These are phyloP conservation scores for Penicillium sp. DNA, from an alignment of 2,329 filamentous ascomycete species.

Conservation along the genomic window DNA sequence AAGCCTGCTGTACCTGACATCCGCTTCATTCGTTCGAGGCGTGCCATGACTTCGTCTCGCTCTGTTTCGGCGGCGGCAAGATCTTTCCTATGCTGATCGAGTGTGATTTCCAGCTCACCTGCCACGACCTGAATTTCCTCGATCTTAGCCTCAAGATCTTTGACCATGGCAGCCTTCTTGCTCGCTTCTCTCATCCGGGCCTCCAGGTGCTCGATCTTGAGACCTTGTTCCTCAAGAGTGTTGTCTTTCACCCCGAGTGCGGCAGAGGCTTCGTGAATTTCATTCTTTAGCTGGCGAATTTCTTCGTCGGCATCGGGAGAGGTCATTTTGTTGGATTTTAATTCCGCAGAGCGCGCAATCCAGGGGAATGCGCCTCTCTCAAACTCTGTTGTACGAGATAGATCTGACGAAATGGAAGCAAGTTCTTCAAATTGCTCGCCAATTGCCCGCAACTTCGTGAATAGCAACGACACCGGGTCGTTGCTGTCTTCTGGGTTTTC, in stretches of 20 bases:
- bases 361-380: conserved; percentile 77
- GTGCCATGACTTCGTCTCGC: conserved; percentile 43
- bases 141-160: conserved; percentile 46
- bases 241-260: conserved; percentile 74
- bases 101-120: conserved; percentile 32
- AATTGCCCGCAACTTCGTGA: conserved; percentile 66
- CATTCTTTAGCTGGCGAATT: conserved; percentile 75
- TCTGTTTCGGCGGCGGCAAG: conserved; percentile 41
- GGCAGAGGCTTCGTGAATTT: conserved; percentile 75
- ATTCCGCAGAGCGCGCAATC: conserved; percentile 76
- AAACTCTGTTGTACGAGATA: conserved; percentile 76
- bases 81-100: conserved; percentile 40
- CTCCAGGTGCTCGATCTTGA: conserved; percentile 91
- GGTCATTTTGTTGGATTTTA: conserved; percentile 78
- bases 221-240: conserved; percentile 78
- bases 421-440: conserved; percentile 69
- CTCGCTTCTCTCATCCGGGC: conserved; percentile 82
- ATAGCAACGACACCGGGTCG: conserved; percentile 70
- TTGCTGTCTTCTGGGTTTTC: conserved; percentile 30
- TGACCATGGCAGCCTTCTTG: conserved; percentile 64
- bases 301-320: conserved; percentile 84
- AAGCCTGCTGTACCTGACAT: conserved; percentile 41
- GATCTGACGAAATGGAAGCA: conserved; percentile 67
- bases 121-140: conserved; percentile 41
- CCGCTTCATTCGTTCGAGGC: conserved; percentile 47